A percentile compares a stretch with the other conserved stretches of the same genome.
Conservation (phyloP, 176 grass and related monocot species). For the bread wheat (Triticum aestivum) region DNA sequence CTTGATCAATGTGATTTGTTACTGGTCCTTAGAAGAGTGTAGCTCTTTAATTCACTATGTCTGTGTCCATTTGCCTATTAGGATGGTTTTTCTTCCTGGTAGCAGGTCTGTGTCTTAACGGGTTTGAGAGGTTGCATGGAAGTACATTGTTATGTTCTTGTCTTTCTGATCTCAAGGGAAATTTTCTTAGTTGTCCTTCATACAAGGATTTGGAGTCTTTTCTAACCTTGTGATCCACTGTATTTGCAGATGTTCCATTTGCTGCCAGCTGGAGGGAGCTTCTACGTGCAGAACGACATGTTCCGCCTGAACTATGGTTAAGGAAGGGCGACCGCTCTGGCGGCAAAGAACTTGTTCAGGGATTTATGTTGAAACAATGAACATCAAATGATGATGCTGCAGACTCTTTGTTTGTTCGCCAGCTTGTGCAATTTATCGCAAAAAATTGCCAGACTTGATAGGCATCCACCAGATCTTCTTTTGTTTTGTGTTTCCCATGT, state of each 20-base stretch:
- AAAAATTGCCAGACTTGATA: conserved; percentile 36
- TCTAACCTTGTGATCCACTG: not conserved
- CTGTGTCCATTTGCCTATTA: not conserved
- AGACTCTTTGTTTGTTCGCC: conserved; percentile 8
- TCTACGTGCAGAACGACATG: conserved; percentile 70
- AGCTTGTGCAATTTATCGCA: conserved; percentile 22
- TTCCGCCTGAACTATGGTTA: conserved; percentile 76
- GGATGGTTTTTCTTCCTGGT: not conserved
- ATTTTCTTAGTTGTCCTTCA: not conserved
- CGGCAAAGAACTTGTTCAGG: not conserved
- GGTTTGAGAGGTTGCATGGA: not conserved
- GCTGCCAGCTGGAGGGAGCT: conserved; percentile 38
- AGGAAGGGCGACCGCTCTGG: not conserved
- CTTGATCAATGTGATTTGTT: not conserved
- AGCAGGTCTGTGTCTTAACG: not conserved
- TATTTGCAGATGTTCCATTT: conserved; percentile 64
- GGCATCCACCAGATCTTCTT: conserved; percentile 20
- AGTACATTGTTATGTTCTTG: not conserved
- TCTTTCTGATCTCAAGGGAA: not conserved
- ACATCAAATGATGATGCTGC: not conserved
- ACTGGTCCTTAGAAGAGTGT: not conserved
- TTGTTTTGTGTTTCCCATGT: conserved; percentile 10
- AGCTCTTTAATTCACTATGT: not conserved
- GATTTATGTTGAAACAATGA: conserved; percentile 24
- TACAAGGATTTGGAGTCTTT: not conserved